Conservation (phyloP, 2,329 filamentous ascomycete species). For the Tolypocladium paradoxum region DNA sequence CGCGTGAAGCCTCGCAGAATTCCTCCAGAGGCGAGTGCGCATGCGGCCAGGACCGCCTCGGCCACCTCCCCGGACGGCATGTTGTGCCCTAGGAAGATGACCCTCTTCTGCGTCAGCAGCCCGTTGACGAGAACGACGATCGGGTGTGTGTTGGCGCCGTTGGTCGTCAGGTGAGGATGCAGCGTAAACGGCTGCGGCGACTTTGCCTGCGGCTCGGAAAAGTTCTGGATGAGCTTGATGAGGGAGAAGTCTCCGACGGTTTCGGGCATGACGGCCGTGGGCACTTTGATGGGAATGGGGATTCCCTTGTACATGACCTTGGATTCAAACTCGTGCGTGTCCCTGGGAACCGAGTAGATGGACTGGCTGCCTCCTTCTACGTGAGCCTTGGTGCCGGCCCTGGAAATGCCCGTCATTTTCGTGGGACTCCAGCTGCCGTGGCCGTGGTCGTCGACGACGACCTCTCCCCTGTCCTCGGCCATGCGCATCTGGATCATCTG, state of each 20-base stretch:
- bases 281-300: conserved; percentile 92
- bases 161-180: conserved; percentile 89
- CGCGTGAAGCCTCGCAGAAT: conserved; percentile 88
- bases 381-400: conserved; percentile 52
- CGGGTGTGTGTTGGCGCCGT: conserved; percentile 80
- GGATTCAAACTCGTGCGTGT: conserved; percentile 96
- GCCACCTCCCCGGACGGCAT: conserved; percentile 92
- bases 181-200: conserved; percentile 73
- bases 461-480: conserved; percentile 46
- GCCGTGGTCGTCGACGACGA: conserved; percentile 22
- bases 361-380: conserved; percentile 44
- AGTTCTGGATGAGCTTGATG: conserved; percentile 93
- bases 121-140: conserved; percentile 93
- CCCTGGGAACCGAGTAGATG: conserved; percentile 69
- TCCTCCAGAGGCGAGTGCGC: conserved; percentile 84
- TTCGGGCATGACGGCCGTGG: conserved; percentile 85
- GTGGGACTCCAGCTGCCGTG: conserved; percentile 38
- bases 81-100: conserved; percentile 93
- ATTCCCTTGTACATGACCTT: conserved; percentile 94
- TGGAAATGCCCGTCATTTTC: conserved; percentile 38
- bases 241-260: conserved; percentile 96
- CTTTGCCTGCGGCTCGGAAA: conserved; percentile 72
- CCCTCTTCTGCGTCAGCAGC: conserved; percentile 86
- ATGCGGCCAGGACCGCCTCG: conserved; percentile 95
- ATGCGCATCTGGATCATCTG: conserved; percentile 81